Percentiles rank a stretch among this genome's conserved stretches.
Evolutionary conservation across 2,329 filamentous ascomycete genomes (phyloP).

Genomic region (Xylariaceae sp.): DNA sequence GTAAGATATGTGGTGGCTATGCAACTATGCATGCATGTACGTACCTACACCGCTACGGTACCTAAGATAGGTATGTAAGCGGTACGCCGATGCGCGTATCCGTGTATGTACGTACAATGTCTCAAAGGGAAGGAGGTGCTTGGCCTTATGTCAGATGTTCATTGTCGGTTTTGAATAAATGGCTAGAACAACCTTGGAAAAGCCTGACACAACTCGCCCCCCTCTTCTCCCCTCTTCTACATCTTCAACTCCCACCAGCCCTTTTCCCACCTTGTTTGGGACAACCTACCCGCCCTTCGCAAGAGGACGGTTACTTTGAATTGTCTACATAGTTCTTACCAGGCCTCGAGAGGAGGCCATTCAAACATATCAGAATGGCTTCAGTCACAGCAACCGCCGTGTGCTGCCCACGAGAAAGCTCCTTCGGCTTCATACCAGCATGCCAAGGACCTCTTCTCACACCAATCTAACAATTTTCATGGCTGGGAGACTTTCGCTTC

Average conservation of each 20-base stretch:
- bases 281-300: constrained; percentile 30
- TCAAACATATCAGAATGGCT: constrained; percentile 35
- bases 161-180: not conserved
- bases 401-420: constrained; percentile 20
- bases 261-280: constrained; percentile 20
- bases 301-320: constrained; percentile 29
- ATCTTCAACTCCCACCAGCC: constrained; percentile 4
- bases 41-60: too few species aligned
- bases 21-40: too few species aligned
- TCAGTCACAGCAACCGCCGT: constrained; percentile 10
- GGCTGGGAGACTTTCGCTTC: constrained; percentile 26
- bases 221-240: constrained; percentile 24
- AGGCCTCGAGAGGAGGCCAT: constrained; percentile 37
- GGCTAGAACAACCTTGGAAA: too few species aligned
- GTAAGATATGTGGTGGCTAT: not conserved
- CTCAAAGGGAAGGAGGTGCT: too few species aligned
- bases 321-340: constrained; percentile 30
- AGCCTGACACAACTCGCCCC: too few species aligned
- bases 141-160: not conserved
- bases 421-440: constrained; percentile 27
- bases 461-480: constrained; percentile 26
- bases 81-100: not conserved
- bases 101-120: too few species aligned
- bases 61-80: not conserved
- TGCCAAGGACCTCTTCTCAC: constrained; percentile 20